Evolutionary conservation across 148 eudicot genomes (phyloP).

Genomic region (Rhododendron mucronatum): DNA sequence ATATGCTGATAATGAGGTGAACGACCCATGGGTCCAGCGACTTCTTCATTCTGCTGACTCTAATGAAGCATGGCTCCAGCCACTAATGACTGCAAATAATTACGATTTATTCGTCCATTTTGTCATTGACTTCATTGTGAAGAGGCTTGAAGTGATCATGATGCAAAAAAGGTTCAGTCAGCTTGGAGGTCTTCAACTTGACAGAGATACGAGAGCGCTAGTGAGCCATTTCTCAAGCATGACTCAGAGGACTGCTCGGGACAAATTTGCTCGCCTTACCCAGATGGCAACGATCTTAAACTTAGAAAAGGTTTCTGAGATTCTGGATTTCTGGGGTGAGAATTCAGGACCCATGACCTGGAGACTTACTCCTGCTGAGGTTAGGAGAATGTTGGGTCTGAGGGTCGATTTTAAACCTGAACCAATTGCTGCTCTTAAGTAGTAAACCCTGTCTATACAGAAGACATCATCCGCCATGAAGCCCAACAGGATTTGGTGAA

Average conservation of each 20-base stretch:
- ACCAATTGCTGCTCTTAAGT: constrained; percentile 79
- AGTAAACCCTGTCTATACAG: constrained; percentile 10
- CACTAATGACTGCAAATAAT: constrained; percentile 81
- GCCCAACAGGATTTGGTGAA: neutral
- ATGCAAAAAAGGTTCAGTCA: constrained; percentile 96
- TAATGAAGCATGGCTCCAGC: constrained; percentile 84
- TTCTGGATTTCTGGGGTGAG: constrained; percentile 97
- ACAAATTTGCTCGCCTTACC: constrained; percentile 88
- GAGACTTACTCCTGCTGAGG: constrained; percentile 94
- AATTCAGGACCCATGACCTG: constrained; percentile 98
- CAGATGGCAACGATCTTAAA: constrained; percentile 93
- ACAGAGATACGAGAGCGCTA: constrained; percentile 78
- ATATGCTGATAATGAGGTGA: constrained; percentile 92
- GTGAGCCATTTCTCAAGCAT: constrained; percentile 91
- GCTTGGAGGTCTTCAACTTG: constrained; percentile 93
- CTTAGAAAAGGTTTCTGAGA: constrained; percentile 91
- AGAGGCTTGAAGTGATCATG: constrained; percentile 96
- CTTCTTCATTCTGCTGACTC: constrained; percentile 87
- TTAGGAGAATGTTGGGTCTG: constrained; percentile 80
- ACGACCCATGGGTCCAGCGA: constrained; percentile 93
- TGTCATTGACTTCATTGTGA: constrained; percentile 80
- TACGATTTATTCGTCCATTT: constrained; percentile 75
- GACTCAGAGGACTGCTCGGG: constrained; percentile 95
- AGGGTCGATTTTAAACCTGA: constrained; percentile 90
- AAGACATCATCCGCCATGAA: too few species aligned